phyloP scores from a whole-genome alignment of 83 land plant genomes.

The Picea abies region DNA sequence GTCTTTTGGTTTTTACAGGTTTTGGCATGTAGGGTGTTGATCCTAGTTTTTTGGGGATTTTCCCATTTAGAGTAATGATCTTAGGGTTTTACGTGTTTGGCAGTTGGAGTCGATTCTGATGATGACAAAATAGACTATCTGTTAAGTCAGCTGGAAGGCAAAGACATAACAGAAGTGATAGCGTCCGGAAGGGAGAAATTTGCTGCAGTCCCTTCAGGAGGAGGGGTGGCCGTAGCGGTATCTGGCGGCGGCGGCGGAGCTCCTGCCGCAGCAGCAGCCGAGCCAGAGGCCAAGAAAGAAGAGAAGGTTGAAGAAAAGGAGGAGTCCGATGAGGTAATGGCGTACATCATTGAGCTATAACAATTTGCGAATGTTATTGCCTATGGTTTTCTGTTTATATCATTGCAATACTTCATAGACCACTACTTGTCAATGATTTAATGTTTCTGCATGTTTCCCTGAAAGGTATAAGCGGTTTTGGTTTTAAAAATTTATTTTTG shows the following conservation, averaged over 20 bases:
- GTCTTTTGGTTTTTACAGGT: no score
- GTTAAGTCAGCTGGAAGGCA: no score
- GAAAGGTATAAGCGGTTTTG: background rate
- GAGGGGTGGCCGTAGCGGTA: conserved; percentile 60
- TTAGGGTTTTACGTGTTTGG: conserved; percentile 7
- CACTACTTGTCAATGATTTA: background rate
- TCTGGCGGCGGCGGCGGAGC: conserved; percentile 33
- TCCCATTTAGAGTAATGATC: background rate
- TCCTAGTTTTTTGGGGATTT: background rate
- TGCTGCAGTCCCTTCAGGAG: conserved; percentile 74
- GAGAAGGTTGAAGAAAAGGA: conserved; percentile 33
- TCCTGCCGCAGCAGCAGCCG: conserved; percentile 35
- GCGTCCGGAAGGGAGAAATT: no score
- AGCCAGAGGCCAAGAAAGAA: conserved; percentile 40
- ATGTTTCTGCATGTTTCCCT: background rate
- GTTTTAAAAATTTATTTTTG: background rate
- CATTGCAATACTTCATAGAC: background rate
- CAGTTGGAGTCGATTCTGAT: background rate
- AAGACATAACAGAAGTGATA: no score
- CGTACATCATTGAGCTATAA: background rate
- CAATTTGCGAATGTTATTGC: background rate
- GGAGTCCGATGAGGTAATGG: conserved; percentile 5
- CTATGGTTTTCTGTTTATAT: background rate
- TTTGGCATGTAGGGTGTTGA: no score
- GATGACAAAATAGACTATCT: no score